Base-by-base conservation (phyloP, 1,284 basidiomycete genomes). In the Pisolithus thermaeus region DNA sequence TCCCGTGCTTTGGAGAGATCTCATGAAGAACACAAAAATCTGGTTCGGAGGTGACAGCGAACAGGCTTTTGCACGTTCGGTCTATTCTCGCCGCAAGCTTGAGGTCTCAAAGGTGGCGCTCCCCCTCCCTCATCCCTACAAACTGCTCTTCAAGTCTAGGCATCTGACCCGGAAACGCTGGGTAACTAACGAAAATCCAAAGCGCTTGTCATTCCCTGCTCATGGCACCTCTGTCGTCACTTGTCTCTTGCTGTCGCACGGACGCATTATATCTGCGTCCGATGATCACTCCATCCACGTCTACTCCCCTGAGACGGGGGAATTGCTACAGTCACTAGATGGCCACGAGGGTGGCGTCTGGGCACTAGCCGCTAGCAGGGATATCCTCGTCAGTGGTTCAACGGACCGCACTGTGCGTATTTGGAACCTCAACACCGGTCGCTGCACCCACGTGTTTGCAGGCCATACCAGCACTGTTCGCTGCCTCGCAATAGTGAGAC, bases 271-370 rank as follows among this genome's bases (percentile, higher is more conserved):
- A 60, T 93, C 91, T 5, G 94, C 94, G 8, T 96, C 93, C 1
- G 92, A 94, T 65, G 91, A 92, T 67, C 90, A 95, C 63, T 90
- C 90, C 4, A 96, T 97, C 61, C 90, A 94, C 65, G 83, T 97
- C 44, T 96, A 95, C 68, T 87, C 85, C 25, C 92, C 92, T 16
- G 68, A 76, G 23, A 91, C 87, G 0, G 94, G 94, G 6, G 77
- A 82, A 45, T 76, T 91, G 23, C 69, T 87, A 5, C 83, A 80
- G 49, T 81, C 84, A 1, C 76, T 97, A 20, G 79, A 88, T 52
- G 94, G 94, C 2, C 95, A 97, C 64, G 90, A 94, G 62, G 94
- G 94, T 40, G 94, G 95, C 32, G 92, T 97, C 2, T 97, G 94
- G 94, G 94, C 95, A 7, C 75, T 97, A 20, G 87, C 88, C 2